Conservation (phyloP, 2,329 filamentous ascomycete species). For the Penicillium brevicompactum region DNA sequence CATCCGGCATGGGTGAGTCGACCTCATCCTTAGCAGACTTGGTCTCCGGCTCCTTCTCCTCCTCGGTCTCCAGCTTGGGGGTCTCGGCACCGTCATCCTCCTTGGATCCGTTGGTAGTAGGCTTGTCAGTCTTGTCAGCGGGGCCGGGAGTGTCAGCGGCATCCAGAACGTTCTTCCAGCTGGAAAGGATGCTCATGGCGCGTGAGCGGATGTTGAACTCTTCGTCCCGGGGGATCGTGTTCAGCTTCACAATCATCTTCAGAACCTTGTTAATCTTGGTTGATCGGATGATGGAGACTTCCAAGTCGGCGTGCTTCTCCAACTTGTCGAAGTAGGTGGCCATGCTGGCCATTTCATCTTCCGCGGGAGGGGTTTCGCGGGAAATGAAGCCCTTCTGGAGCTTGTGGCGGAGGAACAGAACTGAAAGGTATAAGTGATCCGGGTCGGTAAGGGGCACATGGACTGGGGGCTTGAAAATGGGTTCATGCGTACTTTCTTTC, state of each 20-base stretch:
- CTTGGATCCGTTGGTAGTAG: conserved; percentile 47
- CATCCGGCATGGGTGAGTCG: conserved; percentile 41
- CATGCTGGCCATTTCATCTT: conserved; percentile 60
- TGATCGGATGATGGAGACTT: conserved; percentile 81
- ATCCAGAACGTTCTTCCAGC: conserved; percentile 84
- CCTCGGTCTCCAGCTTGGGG: conserved; percentile 32
- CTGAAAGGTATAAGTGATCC: conserved; percentile 42
- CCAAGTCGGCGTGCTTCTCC: conserved; percentile 77
- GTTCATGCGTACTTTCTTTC: conserved; percentile 52
- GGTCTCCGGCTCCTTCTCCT: conserved; percentile 37
- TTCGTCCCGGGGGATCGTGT: conserved; percentile 81
- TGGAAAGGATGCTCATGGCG: conserved; percentile 75
- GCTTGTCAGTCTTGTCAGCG: conserved; percentile 48
- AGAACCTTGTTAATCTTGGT: conserved; percentile 99
- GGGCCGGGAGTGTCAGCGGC: conserved; percentile 54
- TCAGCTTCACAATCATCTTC: conserved; percentile 88
- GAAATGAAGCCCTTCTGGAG: conserved; percentile 92
- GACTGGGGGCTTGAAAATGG: not conserved
- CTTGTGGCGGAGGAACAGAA: conserved; percentile 92
- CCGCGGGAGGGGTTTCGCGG: conserved; percentile 80
- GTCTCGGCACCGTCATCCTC: conserved; percentile 37
- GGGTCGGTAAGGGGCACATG: not conserved
- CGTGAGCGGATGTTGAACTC: conserved; percentile 88
- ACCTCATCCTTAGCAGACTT: conserved; percentile 37
- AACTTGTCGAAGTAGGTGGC: conserved; percentile 64